Conservation (phyloP, 2,329 filamentous ascomycete species). For the Colletotrichum gloeosporioides region DNA sequence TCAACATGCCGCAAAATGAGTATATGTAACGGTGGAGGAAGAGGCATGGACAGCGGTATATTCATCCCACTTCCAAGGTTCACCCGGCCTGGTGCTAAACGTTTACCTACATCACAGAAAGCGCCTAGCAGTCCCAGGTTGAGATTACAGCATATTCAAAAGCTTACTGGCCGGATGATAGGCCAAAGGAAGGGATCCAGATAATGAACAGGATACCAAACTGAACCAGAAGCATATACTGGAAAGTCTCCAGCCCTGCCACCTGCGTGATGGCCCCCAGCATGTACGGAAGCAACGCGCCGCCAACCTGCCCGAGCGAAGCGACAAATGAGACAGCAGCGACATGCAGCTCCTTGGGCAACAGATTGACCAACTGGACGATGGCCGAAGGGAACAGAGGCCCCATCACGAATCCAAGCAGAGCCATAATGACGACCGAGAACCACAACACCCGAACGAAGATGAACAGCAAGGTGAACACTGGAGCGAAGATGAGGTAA, state of each 20-base stretch:
- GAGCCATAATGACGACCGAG: slow-evolving; percentile 1
- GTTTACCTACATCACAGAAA: background rate
- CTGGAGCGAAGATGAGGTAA: background rate
- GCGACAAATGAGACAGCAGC: slow-evolving; percentile 48
- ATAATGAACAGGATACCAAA: slow-evolving; percentile 21
- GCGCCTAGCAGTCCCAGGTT: background rate
- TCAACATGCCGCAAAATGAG: background rate
- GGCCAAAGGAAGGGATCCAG: slow-evolving; percentile 5
- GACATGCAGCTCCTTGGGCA: slow-evolving; percentile 39
- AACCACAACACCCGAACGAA: background rate
- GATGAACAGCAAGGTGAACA: background rate
- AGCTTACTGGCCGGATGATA: background rate
- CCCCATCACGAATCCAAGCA: slow-evolving; percentile 20
- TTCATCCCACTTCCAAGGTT: accelerated
- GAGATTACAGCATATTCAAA: background rate
- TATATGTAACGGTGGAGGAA: background rate
- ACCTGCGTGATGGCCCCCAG: slow-evolving; percentile 45
- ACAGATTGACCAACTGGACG: background rate
- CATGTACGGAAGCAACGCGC: slow-evolving; percentile 45
- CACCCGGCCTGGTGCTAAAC: background rate
- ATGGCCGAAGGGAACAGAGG: slow-evolving; percentile 18
- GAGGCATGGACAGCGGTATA: accelerated
- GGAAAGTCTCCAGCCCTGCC: slow-evolving; percentile 42
- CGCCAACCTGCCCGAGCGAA: slow-evolving; percentile 48
- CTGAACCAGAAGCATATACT: slow-evolving; percentile 30